A percentile compares a stretch with the other conserved stretches of the same genome.
These are phyloP conservation scores for Candida tropicalis DNA, from an alignment of 1,139 yeast species.

Conservation along the genomic window DNA sequence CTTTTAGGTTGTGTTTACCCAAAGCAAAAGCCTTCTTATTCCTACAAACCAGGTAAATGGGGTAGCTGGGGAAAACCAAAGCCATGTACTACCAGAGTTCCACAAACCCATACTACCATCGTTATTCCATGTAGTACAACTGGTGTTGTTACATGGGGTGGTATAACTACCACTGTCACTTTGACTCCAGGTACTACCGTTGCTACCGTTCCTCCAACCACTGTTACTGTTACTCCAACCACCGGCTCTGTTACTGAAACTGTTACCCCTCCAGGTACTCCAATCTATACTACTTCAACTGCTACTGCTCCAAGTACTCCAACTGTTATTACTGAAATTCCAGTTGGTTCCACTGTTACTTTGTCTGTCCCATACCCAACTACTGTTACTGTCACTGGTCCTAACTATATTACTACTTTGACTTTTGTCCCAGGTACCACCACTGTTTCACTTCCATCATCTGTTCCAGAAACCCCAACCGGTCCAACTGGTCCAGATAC, in stretches of 20 bases:
- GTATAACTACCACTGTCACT: slow-evolving; percentile 4
- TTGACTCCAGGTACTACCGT: slow-evolving; percentile 4
- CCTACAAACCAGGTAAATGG: neutral
- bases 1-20: slow-evolving; percentile 7
- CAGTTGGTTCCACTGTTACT: slow-evolving; percentile 4
- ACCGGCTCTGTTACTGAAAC: neutral
- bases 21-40: neutral
- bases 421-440: neutral
- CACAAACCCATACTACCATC: slow-evolving; percentile 3
- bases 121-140: slow-evolving; percentile 4
- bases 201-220: slow-evolving; percentile 7
- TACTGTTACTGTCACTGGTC: slow-evolving; percentile 3
- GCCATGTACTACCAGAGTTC: slow-evolving; percentile 6
- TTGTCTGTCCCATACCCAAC: slow-evolving; percentile 1
- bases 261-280: neutral
- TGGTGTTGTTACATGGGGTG: slow-evolving; percentile 8
- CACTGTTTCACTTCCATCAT: neutral
- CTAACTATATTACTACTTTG: neutral
- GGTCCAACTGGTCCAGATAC: neutral
- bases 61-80: neutral
- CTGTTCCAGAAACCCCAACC: neutral
- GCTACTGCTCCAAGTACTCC: neutral
- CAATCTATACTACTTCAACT: neutral
- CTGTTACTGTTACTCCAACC: slow-evolving; percentile 5
- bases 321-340: neutral